These are phyloP conservation scores for Cubamyces lactineus DNA, from an alignment of 768 basidiomycete genomes.

Conservation along the genomic window DNA sequence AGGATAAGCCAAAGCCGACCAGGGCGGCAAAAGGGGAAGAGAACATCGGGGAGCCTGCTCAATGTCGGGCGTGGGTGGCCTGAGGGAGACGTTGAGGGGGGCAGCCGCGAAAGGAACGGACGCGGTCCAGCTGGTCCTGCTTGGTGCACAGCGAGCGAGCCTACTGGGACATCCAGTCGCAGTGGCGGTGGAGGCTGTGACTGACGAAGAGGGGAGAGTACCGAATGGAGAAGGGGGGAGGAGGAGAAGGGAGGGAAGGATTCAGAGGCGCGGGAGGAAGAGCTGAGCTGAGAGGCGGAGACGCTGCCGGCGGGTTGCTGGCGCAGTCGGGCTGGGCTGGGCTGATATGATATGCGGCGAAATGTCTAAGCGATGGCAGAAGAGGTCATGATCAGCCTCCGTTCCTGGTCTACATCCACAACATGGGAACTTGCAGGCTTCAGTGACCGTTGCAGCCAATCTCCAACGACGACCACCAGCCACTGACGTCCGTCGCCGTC, in stretches of 20 bases:
- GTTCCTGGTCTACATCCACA: slow-evolving; percentile 8
- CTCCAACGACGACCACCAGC: neutral
- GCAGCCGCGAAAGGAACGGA: slow-evolving; percentile 26
- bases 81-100: neutral
- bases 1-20: slow-evolving; percentile 26
- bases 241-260: neutral
- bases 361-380: slow-evolving; percentile 9
- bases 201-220: slow-evolving; percentile 5
- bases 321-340: slow-evolving; percentile 3
- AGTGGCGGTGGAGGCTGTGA: slow-evolving; percentile 18
- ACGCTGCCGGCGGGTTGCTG: slow-evolving; percentile 9
- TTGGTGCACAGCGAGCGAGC: slow-evolving; percentile 22
- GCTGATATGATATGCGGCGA: slow-evolving; percentile 15
- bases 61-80: slow-evolving; percentile 11
- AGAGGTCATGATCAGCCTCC: slow-evolving; percentile 2
- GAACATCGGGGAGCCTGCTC: slow-evolving; percentile 27
- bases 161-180: slow-evolving; percentile 23
- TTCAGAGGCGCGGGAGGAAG: slow-evolving; percentile 1
- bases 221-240: slow-evolving; percentile 15
- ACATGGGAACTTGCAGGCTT: neutral
- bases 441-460: neutral
- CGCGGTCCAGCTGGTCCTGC: slow-evolving; percentile 29
- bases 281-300: neutral
- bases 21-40: slow-evolving; percentile 25
- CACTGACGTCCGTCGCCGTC: neutral